Base-by-base conservation (phyloP, 2,329 filamentous ascomycete genomes). In the Pseudogymnoascus sp. region DNA sequence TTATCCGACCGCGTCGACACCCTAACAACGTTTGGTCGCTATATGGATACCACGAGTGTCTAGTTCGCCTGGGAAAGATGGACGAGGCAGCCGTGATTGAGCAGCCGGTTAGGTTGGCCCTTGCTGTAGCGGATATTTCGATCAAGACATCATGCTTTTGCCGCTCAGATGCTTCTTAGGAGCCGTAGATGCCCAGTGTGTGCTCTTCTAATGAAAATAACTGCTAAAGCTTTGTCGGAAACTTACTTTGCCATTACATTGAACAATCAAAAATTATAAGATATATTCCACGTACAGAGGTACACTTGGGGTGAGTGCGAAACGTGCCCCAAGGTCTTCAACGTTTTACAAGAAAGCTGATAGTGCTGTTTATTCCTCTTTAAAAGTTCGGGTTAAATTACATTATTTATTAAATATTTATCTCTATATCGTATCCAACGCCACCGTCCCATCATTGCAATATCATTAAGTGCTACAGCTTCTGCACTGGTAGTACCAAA, bases 1-100 rank as follows among this genome's bases (percentile, higher is more conserved):
- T 91, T 2, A 85, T 87, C 0, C 78, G 89, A 19, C 82, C 87
- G 0, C 76, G 84, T 59, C 82, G 83, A 65, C 89, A 91, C 72
- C 86, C 82, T 6, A 86, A 86, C 59, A 92, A 92, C 66, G 83
- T 92, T 0, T 92, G 89, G 89, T 82, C 87, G 4, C 72, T 92
- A 65, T 86, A 90, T 67, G 89, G 89, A 0, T 88, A 85, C 66
- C 81, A 90, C 66, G 89, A 92, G 73, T 90, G 89, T 69, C 70
- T 91, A 59, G 66, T 78, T 3, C 82, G 76, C 64, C 71, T 88
- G 12, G 84, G 82, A 0, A 74, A 78, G 12, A 68, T 62, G 1
- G 75, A 72, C 0, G 81, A 84, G 68, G 81, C 80, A 5, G 69
- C 68, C 3, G 74, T 79, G n/a, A 69, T 85, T 14, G 69, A 74